Base-by-base conservation (phyloP, 2,329 filamentous ascomycete genomes). In the Ilyonectria sp. region DNA sequence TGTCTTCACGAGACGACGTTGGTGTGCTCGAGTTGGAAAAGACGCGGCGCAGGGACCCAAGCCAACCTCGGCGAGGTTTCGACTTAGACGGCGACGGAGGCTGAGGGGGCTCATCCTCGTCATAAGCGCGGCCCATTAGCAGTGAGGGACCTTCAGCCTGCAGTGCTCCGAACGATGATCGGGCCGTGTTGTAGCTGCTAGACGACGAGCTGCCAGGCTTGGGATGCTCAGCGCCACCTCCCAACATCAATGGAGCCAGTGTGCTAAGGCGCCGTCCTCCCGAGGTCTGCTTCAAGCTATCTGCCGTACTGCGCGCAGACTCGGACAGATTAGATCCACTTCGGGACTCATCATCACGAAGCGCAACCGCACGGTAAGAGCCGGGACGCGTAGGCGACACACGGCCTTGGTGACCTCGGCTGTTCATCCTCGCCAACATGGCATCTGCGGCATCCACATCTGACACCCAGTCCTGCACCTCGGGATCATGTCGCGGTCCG, bases 41-140 rank as follows among this genome's bases (percentile, higher is more conserved):
- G 11, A 91, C 91, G 43, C 91, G 86, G 19, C 89, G 86, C 21
- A 94, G 79, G 54, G 89, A 93, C 23, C 92, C 92, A 11, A 94
- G 82, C 90, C 91, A 93, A 26, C 87, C 87, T n/a, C 86, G 82
- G 4, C 85, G 80, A 47, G 85, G 82, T 75, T 89, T 90, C 13
- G 75, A 81, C 81, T 91, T 86, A 76, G 88, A 89, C 21, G 90
- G 85, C 58, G 87, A 89, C 0, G 87, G 84, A 2, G 86, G 83
- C n/a, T 77, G 9, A 74, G 75, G 37, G 78, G 75, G n/a, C 21
- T 79, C 78, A 21, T 80, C 77, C 6, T 82, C 78, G 10, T 83
- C 80, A 7, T 81, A 76, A 6, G 74, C 56, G 53, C 76, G 68
- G 19, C 78, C 77, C 43, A 86, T 74, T 4, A 90, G 78, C 33